These are phyloP conservation scores for Wickerhamiella parazyma DNA, from an alignment of 805 yeast genomes.

Conservation along the genomic window DNA sequence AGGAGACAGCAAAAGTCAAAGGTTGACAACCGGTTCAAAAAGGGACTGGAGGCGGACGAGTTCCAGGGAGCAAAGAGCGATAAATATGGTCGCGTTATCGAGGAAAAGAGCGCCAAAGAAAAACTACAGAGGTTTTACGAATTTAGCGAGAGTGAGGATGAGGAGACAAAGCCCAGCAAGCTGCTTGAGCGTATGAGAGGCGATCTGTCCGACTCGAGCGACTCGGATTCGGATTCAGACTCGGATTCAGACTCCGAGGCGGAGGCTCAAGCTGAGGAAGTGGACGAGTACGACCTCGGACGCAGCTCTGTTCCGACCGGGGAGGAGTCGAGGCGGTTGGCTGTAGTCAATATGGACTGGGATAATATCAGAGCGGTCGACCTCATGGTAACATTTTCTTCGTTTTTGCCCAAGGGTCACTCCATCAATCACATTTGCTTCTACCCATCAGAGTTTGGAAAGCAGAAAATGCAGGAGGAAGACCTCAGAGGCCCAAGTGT, in stretches of 20 bases:
- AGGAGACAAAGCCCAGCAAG: conserved; percentile 19
- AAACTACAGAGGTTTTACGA: conserved; percentile 58
- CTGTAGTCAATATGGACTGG: conserved; percentile 96
- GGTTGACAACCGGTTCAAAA: conserved; percentile 75
- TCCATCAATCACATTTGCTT: conserved; percentile 53
- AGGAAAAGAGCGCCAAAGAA: conserved; percentile 31
- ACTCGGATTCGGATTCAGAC: conserved; percentile 5
- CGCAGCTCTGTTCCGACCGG: conserved; percentile 59
- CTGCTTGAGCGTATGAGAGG: conserved; percentile 19
- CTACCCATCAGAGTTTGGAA: conserved; percentile 86
- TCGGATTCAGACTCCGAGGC: conserved; percentile 12
- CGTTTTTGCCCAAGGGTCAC: conserved; percentile 72
- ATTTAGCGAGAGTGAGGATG: conserved; percentile 27
- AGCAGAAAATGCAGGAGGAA: conserved; percentile 78
- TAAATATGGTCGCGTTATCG: conserved; percentile 69
- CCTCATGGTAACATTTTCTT: conserved; percentile 72
- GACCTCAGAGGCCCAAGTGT: conserved; percentile 82
- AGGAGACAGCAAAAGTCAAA: conserved; percentile 57
- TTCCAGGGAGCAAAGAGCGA: conserved; percentile 56
- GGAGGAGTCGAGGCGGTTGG: conserved; percentile 69
- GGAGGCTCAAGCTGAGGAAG: conserved; percentile 14
- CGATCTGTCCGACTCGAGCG: conserved; percentile 11
- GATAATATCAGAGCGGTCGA: conserved; percentile 83
- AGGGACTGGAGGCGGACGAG: conserved; percentile 42
- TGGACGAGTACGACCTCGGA: conserved; percentile 27